Conservation (phyloP, 148 eudicot species). For the Camellia lanceoleosa region DNA sequence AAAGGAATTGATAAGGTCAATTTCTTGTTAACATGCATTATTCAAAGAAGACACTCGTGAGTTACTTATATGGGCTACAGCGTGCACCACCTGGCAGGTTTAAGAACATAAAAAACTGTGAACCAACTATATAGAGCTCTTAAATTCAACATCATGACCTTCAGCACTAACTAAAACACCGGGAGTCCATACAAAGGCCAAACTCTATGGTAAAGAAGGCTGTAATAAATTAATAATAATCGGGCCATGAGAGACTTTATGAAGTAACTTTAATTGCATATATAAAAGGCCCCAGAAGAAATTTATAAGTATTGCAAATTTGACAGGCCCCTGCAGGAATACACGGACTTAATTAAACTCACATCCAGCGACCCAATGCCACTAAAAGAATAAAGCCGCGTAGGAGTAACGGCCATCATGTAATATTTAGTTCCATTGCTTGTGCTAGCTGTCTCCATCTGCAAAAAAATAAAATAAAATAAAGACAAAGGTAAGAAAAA, state of each 20-base stretch:
- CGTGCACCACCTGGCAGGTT: not conserved
- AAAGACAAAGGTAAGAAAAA: not conserved
- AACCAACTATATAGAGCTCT: not conserved
- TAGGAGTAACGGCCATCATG: slow-evolving; percentile 98
- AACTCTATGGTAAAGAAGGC: too few species aligned
- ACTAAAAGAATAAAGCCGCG: slow-evolving; percentile 85
- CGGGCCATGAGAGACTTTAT: too few species aligned
- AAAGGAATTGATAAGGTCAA: slow-evolving; percentile 7
- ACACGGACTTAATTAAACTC: slow-evolving; percentile 18
- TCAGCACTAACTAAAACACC: slow-evolving; percentile 2
- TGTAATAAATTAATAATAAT: too few species aligned
- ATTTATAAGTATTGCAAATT: not conserved
- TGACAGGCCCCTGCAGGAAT: not conserved
- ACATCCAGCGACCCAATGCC: slow-evolving; percentile 92
- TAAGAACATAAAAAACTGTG: not conserved
- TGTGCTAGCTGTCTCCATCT: slow-evolving; percentile 92
- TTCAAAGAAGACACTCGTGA: not conserved
- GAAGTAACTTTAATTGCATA: too few species aligned
- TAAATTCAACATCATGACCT: not conserved
- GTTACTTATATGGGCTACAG: not conserved
- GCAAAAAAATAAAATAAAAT: slow-evolving; percentile 20
- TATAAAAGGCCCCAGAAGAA: not conserved
- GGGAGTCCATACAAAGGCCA: too few species aligned
- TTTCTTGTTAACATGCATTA: not conserved
- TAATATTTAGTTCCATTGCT: slow-evolving; percentile 77